Percentiles rank a stretch among this genome's conserved stretches.
Conservation (phyloP, 495 filamentous ascomycete genomes). For the Xylaria flabelliformis region DNA sequence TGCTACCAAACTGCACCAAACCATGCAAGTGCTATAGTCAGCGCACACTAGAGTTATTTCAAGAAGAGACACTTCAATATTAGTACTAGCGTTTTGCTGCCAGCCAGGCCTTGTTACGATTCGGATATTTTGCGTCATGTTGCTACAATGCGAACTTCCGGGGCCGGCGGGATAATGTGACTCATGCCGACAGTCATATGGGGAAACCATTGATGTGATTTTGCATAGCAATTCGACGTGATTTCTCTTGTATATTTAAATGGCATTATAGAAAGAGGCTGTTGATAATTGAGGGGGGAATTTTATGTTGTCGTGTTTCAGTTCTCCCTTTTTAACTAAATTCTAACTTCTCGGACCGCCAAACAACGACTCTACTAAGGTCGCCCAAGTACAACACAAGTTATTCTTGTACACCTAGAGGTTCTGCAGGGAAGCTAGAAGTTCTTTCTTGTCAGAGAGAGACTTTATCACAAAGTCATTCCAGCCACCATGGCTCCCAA, state of each 20-base stretch:
- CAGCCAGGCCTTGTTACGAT: not conserved
- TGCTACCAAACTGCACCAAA: not conserved
- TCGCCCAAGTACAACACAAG: not conserved
- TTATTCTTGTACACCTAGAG: not conserved
- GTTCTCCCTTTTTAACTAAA: not conserved
- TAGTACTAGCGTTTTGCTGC: not conserved
- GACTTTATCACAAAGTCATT: no score
- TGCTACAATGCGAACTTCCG: not conserved
- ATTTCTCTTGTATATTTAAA: not conserved
- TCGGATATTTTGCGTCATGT: not conserved
- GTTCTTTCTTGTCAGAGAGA: not conserved
- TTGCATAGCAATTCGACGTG: not conserved
- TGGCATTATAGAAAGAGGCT: no score
- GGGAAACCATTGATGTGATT: not conserved
- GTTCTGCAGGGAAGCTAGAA: not conserved
- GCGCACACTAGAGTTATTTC: not conserved
- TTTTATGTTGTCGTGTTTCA: not conserved
- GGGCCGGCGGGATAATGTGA: slow-evolving; percentile 7
- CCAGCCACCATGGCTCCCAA: slow-evolving; percentile 28
- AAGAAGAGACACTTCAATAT: not conserved
- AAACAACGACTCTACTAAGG: not conserved
- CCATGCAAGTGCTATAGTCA: not conserved
- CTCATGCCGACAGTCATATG: slow-evolving; percentile 1
- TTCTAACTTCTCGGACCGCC: not conserved
- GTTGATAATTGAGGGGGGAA: not conserved